These are phyloP conservation scores for Coprinopsis strossmayeri DNA, from an alignment of 768 basidiomycete species.

Conservation along the genomic window DNA sequence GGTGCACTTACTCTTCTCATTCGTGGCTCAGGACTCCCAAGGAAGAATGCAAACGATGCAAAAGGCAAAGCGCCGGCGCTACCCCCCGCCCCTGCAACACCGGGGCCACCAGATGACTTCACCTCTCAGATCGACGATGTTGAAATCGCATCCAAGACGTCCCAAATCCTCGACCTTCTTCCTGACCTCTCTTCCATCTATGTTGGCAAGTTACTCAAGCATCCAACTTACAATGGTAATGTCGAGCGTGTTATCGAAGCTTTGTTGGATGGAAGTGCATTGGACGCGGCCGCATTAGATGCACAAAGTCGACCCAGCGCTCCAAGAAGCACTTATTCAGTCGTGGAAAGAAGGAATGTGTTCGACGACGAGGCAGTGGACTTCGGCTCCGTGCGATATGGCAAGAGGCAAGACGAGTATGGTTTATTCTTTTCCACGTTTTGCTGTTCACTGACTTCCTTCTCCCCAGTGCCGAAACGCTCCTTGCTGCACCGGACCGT, in stretches of 20 bases:
- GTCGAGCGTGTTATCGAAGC: conserved; percentile 63
- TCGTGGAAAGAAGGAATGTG: conserved; percentile 56
- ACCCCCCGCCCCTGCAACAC: no score
- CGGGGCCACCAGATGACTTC: no score
- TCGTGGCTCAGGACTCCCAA: conserved; percentile 45
- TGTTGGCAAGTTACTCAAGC: conserved; percentile 48
- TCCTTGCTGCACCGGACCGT: conserved; percentile 48
- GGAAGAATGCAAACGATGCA: neutral
- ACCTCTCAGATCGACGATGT: conserved; percentile 4
- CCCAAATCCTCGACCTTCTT: conserved; percentile 72
- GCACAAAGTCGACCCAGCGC: neutral
- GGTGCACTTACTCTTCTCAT: conserved; percentile 61
- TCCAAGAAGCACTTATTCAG: neutral
- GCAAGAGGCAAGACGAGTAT: conserved; percentile 52
- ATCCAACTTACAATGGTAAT: conserved; percentile 43
- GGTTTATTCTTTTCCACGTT: conserved; percentile 12
- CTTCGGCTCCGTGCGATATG: conserved; percentile 46
- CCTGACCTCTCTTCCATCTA: conserved; percentile 55
- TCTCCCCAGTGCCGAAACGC: conserved; percentile 25
- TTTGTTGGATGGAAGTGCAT: conserved; percentile 70
- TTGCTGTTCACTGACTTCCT: neutral
- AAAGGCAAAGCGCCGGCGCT: conserved; percentile 1
- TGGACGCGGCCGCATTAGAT: conserved; percentile 24
- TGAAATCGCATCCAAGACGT: conserved; percentile 41
- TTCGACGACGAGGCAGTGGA: conserved; percentile 75